Evolutionary conservation across 257 asterid genomes (phyloP), one percentile per base, ranked within the genome.

Genomic region (Solanum verrucosum): DNA sequence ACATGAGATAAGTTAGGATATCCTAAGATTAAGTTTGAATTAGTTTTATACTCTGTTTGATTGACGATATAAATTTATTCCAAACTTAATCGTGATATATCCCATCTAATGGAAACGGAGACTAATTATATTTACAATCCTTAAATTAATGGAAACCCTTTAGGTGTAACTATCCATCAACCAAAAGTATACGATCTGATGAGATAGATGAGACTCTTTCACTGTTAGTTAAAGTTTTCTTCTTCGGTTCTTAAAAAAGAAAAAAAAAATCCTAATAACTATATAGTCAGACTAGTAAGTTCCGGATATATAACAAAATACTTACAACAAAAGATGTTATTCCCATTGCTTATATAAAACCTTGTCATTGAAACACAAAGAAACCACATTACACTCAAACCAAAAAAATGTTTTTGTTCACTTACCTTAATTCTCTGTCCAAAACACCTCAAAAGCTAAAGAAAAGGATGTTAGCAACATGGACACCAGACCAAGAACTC

Each of bases 401-500:
- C 8, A 27, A 79, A 16, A 79, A 9, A 8, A 79, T 88, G 90
- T 25, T 38, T 37, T 86, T 87, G 87, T 89, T 89, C 27, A 46
- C 86, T 37, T 90, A 85, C 87, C 90, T 91, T 82, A 86, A 89
- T 40, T 90, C 92, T n/a, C 60, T 91, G 29, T 90, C 91, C 11
- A 79, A 90, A 68, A 91, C 90, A 15, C 93, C 93, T 12, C 60
- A 88, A 16, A 87, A 90, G 87, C 38, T 91, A 5, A 87, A 52
- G 59, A 75, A 68, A 56, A 87, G 92, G 56, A 38, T 81, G 87
- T 44, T 90, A 56, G 91, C 93, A 1, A 90, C 90, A 71, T 86
- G 92, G 91, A 91, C 92, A 40, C 91, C 90, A 23, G 92, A 90
- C 83, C 92, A 91, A 84, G 93, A 91, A 35, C 89, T 90, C 5